A percentile compares a stretch with the other conserved stretches of the same genome.
phyloP scores from a whole-genome alignment of 306 rosid species.

The Corylus heterophylla region DNA sequence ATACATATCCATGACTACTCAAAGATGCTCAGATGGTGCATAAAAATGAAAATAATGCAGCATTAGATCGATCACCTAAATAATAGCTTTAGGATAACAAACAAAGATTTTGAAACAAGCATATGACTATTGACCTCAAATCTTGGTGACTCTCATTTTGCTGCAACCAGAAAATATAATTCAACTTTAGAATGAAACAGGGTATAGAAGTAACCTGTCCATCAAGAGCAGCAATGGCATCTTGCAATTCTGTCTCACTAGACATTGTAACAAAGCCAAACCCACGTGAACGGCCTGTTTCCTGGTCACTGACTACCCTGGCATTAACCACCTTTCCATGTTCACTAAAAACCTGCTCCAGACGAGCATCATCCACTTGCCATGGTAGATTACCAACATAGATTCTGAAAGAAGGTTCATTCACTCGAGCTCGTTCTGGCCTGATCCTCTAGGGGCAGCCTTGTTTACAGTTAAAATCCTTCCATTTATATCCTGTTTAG shows the following conservation, averaged over 20 bases:
- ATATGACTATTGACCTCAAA: neutral
- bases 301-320: slow-evolving; percentile 74
- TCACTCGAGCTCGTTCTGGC: slow-evolving; percentile 59
- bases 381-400: slow-evolving; percentile 92
- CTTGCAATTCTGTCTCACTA: slow-evolving; percentile 70
- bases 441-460: slow-evolving; percentile 86
- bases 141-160: neutral
- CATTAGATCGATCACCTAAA: neutral
- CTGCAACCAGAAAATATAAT: neutral
- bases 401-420: slow-evolving; percentile 45
- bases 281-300: slow-evolving; percentile 94
- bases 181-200: neutral
- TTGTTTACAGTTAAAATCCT: slow-evolving; percentile 81
- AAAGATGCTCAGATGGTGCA: neutral
- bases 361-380: slow-evolving; percentile 64
- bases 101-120: slow-evolving; percentile 37
- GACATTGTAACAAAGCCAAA: slow-evolving; percentile 92
- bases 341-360: slow-evolving; percentile 75
- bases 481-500: slow-evolving; percentile 66
- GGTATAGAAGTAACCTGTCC: slow-evolving; percentile 69
- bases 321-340: slow-evolving; percentile 78
- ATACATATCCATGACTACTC: neutral
- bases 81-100: slow-evolving; percentile 30
- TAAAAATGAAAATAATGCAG: neutral
- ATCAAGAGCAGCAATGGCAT: slow-evolving; percentile 89